phyloP scores from a whole-genome alignment of 2,329 filamentous ascomycete genomes.

The Ceratocystis colombiana region DNA sequence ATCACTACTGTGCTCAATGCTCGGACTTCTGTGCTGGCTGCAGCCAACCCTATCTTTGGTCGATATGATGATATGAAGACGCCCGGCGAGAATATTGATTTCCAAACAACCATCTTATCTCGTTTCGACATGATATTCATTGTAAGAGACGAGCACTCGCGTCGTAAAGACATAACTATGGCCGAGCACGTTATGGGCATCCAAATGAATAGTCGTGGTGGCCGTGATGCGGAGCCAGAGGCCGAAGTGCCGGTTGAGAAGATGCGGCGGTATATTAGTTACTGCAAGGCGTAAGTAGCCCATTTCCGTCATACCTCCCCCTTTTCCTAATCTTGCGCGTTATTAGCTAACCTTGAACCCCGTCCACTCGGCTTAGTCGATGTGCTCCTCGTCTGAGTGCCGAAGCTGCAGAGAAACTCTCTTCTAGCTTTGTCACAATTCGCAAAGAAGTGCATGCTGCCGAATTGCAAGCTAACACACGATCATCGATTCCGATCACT shows the following conservation, averaged over 20 bases:
- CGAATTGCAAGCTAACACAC: constrained; percentile 78
- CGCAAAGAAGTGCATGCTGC: constrained; percentile 85
- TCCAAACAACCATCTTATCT: constrained; percentile 94
- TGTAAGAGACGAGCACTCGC: constrained; percentile 87
- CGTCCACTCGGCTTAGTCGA: constrained; percentile 44
- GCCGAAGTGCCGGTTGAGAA: constrained; percentile 90
- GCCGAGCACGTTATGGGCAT: constrained; percentile 96
- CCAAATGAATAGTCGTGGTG: constrained; percentile 79
- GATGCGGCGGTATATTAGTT: constrained; percentile 94
- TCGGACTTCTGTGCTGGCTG: constrained; percentile 85
- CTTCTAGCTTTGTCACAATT: constrained; percentile 94
- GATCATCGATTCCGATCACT: constrained; percentile 92
- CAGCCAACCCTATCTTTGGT: constrained; percentile 94
- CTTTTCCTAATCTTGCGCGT: not conserved
- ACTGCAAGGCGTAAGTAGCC: constrained; percentile 77
- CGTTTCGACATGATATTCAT: constrained; percentile 99
- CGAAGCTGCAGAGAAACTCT: constrained; percentile 89
- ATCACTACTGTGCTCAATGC: constrained; percentile 98
- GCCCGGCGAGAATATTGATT: constrained; percentile 97
- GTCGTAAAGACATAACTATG: constrained; percentile 81
- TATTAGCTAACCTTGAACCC: no score
- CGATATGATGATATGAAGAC: constrained; percentile 97
- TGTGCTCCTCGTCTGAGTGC: constrained; percentile 85
- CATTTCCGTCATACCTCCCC: constrained; percentile 30
- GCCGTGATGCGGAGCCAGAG: constrained; percentile 65